Evolutionary conservation across 805 yeast species (phyloP).

Genomic region (Nakazawaea ernobii): DNA sequence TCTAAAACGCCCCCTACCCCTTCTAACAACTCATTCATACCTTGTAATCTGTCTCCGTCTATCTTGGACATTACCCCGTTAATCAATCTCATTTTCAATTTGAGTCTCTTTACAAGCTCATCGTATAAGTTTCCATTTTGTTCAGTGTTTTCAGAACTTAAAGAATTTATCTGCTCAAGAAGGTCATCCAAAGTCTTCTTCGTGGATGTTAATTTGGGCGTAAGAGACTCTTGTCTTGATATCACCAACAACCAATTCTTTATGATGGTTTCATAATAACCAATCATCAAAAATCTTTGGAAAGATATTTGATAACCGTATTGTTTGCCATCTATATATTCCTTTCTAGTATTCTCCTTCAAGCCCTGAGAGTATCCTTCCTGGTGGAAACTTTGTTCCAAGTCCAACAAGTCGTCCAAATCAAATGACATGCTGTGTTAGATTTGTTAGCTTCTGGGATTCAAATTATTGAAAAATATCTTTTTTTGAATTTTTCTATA

Average conservation of each 20-base stretch:
- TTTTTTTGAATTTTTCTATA: neutral
- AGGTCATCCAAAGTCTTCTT: conserved; percentile 3
- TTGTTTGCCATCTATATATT: conserved; percentile 72
- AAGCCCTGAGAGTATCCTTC: conserved; percentile 74
- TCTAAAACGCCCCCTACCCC: conserved; percentile 8
- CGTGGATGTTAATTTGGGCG: conserved; percentile 2
- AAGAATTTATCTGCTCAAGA: conserved; percentile 8
- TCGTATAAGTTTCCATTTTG: conserved; percentile 23
- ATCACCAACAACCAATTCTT: conserved; percentile 29
- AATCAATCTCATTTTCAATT: conserved; percentile 23
- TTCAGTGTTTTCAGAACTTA: conserved; percentile 20
- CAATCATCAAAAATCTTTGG: conserved; percentile 64
- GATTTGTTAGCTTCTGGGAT: conserved; percentile 11
- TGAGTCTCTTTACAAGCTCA: conserved; percentile 18
- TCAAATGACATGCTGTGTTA: conserved; percentile 34
- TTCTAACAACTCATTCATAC: neutral
- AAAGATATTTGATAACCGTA: conserved; percentile 78
- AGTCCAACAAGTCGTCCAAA: conserved; percentile 49
- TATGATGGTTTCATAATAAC: conserved; percentile 54
- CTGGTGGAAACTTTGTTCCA: conserved; percentile 59
- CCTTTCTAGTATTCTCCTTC: conserved; percentile 50
- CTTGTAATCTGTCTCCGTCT: conserved; percentile 1
- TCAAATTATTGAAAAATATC: neutral
- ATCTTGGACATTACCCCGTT: conserved; percentile 15
- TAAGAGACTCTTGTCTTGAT: conserved; percentile 4